Base-by-base conservation (phyloP, 225 moss, liverwort and hornwort genomes). In the Neckera pumila region DNA sequence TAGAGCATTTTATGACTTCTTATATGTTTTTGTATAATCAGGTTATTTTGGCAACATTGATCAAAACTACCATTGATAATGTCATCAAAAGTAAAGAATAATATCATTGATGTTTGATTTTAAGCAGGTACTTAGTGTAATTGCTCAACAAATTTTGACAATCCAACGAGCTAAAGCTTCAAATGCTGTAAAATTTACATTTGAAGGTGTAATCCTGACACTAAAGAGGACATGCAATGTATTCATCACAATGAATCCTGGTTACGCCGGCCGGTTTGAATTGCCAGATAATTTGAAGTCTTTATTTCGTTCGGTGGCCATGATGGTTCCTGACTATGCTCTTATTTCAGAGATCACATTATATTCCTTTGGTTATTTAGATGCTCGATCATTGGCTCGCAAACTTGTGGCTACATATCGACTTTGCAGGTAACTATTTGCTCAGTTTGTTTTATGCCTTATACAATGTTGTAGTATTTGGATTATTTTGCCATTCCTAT, bases 241-340 rank as follows among this genome's bases (percentile, higher is more conserved):
- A 16, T 96, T 95, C 80, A 96, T 96, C 8, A 96, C 96, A 57
- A 96, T 96, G 96, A 96, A 96, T 84, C 96, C 96, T 30, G 95
- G 96, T 60, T 96, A 96, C 70, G 96, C 95, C 1, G 96, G 96
- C 3, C 93, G 96, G 2, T 96, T 94, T 0, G 95, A 96, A 75
- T 88, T 96, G 21, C 95, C 95, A 1, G 95, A 96, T 83, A 96
- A 96, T 69, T 26, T 96, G 0, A 95, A 96, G 84, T 94, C 96
- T 62, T 86, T 96, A 30, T 96, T 96, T 80, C 93, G 96, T 45
- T 94, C 96, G 17, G 96, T 96, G 26, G 96, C 96, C 2, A 96
- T 96, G 96, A 96, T 96, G 96, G 96, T 96, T 91, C 96, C 96
- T 28, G 96, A 96, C 58, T 96, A 95, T 72, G 95, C 94, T 70